Evolutionary conservation across 192 early-diverging fungal genomes (phyloP), one percentile per base, ranked within the genome.

Genomic region (Fimicolochytrium jonesii): DNA sequence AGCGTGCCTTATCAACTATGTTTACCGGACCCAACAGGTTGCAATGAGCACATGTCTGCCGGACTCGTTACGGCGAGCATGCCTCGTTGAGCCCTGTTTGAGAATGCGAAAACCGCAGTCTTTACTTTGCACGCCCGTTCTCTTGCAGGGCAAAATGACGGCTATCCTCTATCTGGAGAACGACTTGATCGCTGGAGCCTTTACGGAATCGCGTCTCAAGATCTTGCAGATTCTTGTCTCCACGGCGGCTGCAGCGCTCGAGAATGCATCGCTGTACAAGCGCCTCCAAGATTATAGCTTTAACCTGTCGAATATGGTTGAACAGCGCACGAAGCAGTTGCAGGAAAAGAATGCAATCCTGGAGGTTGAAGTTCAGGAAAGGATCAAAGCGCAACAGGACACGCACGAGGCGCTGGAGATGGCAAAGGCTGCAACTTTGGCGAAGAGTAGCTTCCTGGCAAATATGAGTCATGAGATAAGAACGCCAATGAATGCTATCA

Each of bases 401-500:
- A 46, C 31, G 2, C 59, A 61, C 9, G 44, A 61, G 22, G 59
- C 59, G 3, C 10, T 48, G 11, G 59, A 61, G 25, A n/a, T 61
- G 59, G 59, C 59, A 2, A 48, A 61, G 22, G 59, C 59, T 6
- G 59, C 59, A 6, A 61, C 59, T 3, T 1, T 48, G 10, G 59
- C 59, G 4, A 61, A 61, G 29, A 20, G 23, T 28, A 39, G 28
- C 7, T 58, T 58, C 42, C 36, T 58, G 6, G 56, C 56, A 3
- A 58, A 58, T 25, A 58, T 58, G 56, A 29, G 22, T 3, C 56
- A 58, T 39, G 56, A 58, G 29, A 44, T 58, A 39, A 56, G 55
- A 6, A 59, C 57, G 80, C 90, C 90, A 9, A 87, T 92, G 82
- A 88, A 88, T 60, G 90, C 87, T 35, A 88, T 92, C 48, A 48